These are phyloP conservation scores for Macroventuria anomochaeta DNA, from an alignment of 2,329 filamentous ascomycete genomes.

Conservation along the genomic window DNA sequence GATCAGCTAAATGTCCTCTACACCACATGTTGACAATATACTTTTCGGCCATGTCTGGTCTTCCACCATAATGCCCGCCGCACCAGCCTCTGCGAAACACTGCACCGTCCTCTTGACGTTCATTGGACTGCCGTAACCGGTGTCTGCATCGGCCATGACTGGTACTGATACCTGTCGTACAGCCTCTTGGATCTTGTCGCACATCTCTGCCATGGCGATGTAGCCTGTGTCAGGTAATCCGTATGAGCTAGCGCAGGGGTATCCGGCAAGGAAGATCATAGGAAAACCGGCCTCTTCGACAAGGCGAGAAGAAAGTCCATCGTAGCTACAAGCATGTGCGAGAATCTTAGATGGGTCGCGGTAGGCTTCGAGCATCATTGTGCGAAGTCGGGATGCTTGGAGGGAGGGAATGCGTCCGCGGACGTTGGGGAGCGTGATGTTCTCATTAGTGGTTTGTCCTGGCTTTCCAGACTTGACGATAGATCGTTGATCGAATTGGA, in stretches of 20 bases:
- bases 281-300: too few species aligned
- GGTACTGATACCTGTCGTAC: not conserved
- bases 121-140: not conserved
- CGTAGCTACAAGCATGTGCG: too few species aligned
- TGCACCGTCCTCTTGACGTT: not conserved
- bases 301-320: too few species aligned
- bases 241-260: too few species aligned
- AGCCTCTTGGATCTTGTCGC: not conserved
- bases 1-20: not conserved
- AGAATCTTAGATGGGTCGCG: too few species aligned
- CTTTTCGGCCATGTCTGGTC: not conserved
- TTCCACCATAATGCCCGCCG: not conserved
- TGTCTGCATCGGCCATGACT: constrained; percentile 1
- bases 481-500: not conserved
- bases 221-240: too few species aligned
- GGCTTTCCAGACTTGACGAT: not conserved
- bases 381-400: not conserved
- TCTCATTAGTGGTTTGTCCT: not conserved
- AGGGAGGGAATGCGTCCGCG: not conserved
- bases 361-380: not conserved
- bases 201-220: not conserved
- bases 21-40: not conserved
- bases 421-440: not conserved
- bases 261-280: too few species aligned
- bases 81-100: not conserved